Evolutionary conservation across 129 eudicot species (phyloP), one percentile per base, ranked within the genome.

Genomic region (Scalesia atractyloides): DNA sequence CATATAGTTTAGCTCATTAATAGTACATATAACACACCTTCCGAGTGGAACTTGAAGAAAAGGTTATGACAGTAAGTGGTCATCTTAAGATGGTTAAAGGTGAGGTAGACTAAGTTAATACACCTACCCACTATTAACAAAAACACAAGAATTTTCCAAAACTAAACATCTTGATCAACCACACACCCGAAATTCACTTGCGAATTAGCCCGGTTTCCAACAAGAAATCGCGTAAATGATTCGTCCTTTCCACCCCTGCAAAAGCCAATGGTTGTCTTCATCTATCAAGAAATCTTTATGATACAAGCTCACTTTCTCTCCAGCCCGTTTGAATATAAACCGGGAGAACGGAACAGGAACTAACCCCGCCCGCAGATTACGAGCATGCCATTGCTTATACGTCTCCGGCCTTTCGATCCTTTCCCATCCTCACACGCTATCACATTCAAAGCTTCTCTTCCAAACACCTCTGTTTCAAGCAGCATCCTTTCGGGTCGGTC

Each of bases 231-330:
- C 94, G 30, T 79, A 85, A 13, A 84, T 83, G 24, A 78, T 84
- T 53, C 97, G 63, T 15, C 97, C 97, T 86, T 92, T 92, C 97
- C 97, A 92, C 22, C 97, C 96, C 70, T 79, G 84, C 72, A 92
- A 56, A 75, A 89, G 72, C 97, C 97, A 92, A 54, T 82, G 73
- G 3, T 84, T 83, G 22, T 92, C 97, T 79, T 86, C 96, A 69
- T 86, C 96, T 26, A 92, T 84, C 73, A 92, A 78, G 73, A 89
- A 92, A 74, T 89, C 96, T 69, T 87, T 89, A 68, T 92, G 97
- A 77, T 92, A 92, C 2, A 70, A 48, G 15, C 77, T 72, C 46
- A 88, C 93, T 86, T 83, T 88, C 66, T 69, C 18, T 24, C 11
- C 70, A 26, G 83, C 82, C 72, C 33, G 75, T 3, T 80, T 79